Base-by-base conservation (phyloP, 129 eudicot species). In the Flaveria ramosissima region DNA sequence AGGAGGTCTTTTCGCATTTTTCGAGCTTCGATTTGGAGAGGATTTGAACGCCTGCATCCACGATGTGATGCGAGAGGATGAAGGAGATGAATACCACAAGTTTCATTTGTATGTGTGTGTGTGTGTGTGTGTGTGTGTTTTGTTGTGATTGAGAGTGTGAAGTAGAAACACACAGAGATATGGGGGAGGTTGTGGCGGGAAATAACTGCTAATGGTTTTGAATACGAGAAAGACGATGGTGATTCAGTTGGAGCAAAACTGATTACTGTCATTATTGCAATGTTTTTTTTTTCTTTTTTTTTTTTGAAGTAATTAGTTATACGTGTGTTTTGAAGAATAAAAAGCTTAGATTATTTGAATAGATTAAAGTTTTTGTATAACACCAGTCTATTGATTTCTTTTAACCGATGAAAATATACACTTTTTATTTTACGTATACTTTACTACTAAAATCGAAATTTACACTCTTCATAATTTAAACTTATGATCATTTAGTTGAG, bases 11-110 rank as follows among this genome's bases (percentile, higher is more conserved):
- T 70, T 86, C 90, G 86, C 98, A 92, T 51, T 85, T 89, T 57
- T 86, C 81, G 67, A 92, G 89, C 79, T 85, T 89, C 8, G 96
- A 89, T 85, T 92, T 92, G 68, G 98, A 92, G 59, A 89, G 88
- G 71, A 92, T 72, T 81, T 89, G 89, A 12, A 80, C 16, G 45
- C 81, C 52, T 21, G 80, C 56, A 14, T 32, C 10, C 9, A 50
- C 68, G 32, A 59, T 20, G 45, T 71, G 27, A 8, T 68, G 72
- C 60, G 53, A 10, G 80, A 86, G 65, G 41, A 50, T 36, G 30
- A 75, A 46, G 52, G 71, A 55, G 60, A 46, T 26, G 78, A 60
- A 9, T n/a, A 59, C 17, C 24, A 60, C 76, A n/a, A 80, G 32
- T 79, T 73, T 79, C 86, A 86, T 70, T 85, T 68, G 21, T 57